Conservation (phyloP, 106 monocot species). For the Dendrobium officinale region DNA sequence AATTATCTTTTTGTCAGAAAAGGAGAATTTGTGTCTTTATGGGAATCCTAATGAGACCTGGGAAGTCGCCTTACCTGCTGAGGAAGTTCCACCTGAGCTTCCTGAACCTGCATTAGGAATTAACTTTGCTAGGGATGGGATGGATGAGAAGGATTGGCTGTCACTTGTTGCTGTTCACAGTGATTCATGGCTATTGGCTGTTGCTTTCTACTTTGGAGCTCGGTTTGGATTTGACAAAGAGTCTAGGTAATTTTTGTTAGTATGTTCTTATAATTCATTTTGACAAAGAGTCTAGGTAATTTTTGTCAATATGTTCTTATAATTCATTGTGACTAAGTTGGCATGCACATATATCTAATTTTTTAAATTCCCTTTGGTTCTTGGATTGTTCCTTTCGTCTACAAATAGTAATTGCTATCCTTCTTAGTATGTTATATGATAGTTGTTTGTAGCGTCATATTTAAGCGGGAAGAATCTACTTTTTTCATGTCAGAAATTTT, state of each 20-base stretch:
- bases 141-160: slow-evolving; percentile 14
- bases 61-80: slow-evolving; percentile 9
- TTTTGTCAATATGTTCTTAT: neutral
- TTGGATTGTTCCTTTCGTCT: neutral
- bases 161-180: slow-evolving; percentile 15
- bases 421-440: no score
- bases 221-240: slow-evolving; percentile 14
- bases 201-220: slow-evolving; percentile 15
- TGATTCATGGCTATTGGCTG: slow-evolving; percentile 9
- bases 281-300: slow-evolving; percentile 28
- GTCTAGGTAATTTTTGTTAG: slow-evolving; percentile 22
- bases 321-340: neutral
- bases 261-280: neutral
- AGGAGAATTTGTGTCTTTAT: slow-evolving; percentile 13
- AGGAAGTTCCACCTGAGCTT: slow-evolving; percentile 8
- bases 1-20: slow-evolving; percentile 5
- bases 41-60: slow-evolving; percentile 11
- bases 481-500: no score
- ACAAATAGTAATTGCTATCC: neutral
- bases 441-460: no score
- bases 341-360: neutral
- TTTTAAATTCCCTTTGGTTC: neutral
- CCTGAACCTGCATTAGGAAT: slow-evolving; percentile 13
- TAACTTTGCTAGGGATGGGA: slow-evolving; percentile 9
- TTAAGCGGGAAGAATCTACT: no score